These are phyloP conservation scores for Neurospora sp. DNA, from an alignment of 2,329 filamentous ascomycete genomes.

Conservation along the genomic window DNA sequence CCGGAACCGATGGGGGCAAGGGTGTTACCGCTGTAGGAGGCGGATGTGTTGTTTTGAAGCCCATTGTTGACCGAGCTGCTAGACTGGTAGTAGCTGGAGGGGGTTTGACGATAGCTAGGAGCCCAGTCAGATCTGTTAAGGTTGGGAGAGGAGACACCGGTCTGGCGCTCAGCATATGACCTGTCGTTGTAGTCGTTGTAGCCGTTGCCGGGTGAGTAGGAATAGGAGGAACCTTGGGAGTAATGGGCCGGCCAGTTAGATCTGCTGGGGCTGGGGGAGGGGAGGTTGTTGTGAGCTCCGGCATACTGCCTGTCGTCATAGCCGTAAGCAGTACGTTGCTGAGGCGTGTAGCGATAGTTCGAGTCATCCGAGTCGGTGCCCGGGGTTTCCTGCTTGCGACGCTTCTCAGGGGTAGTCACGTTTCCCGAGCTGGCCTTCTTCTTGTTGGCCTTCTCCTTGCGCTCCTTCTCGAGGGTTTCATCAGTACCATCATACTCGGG, in stretches of 20 bases:
- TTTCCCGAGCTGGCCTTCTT: slow-evolving; percentile 17
- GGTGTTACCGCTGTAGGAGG: neutral
- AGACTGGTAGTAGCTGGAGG: neutral
- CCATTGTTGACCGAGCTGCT: neutral
- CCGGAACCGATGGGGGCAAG: neutral
- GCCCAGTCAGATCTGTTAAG: neutral
- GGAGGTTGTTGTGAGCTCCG: neutral
- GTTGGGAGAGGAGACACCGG: neutral
- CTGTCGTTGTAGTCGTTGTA: neutral
- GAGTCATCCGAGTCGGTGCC: neutral
- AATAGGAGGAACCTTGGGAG: neutral
- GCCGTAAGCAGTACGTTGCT: slow-evolving; percentile 14
- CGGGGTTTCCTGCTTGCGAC: neutral
- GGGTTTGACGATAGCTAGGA: neutral
- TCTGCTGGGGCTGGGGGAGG: neutral
- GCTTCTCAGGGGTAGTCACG: slow-evolving; percentile 4
- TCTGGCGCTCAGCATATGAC: neutral
- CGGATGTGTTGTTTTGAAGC: neutral
- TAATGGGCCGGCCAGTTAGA: neutral
- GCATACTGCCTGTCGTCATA: neutral
- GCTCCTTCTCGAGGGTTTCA: slow-evolving; percentile 14
- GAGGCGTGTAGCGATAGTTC: slow-evolving; percentile 12
- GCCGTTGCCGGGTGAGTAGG: neutral
- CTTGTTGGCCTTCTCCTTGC: slow-evolving; percentile 18
- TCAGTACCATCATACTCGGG: slow-evolving; percentile 38